These are phyloP conservation scores for Lipomyces kockii DNA, from an alignment of 805 yeast genomes.

Conservation along the genomic window DNA sequence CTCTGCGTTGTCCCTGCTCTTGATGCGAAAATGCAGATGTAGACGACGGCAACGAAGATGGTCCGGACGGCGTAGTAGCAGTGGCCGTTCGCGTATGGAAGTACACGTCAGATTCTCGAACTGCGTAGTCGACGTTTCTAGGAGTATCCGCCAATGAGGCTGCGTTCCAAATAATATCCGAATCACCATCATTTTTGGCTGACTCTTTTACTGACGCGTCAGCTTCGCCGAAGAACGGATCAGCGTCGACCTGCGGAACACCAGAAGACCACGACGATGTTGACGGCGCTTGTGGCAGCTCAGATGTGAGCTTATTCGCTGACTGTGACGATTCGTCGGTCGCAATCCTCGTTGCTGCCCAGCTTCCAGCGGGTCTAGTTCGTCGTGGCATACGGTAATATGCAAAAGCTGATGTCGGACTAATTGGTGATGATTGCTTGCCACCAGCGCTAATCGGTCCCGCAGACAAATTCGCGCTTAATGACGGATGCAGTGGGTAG, in stretches of 20 bases:
- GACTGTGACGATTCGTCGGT: not conserved
- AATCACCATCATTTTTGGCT: conserved; percentile 9
- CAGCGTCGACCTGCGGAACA: not conserved
- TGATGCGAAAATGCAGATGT: not conserved
- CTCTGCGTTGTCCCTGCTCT: conserved; percentile 9
- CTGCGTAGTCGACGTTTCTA: conserved; percentile 55
- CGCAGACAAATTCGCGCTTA: conserved; percentile 11
- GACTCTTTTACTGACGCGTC: not conserved
- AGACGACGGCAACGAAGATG: conserved; percentile 1
- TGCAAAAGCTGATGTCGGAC: conserved; percentile 26
- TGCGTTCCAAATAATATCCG: conserved; percentile 15
- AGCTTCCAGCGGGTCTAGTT: conserved; percentile 8
- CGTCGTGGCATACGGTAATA: conserved; percentile 34
- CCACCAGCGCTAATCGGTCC: conserved; percentile 10
- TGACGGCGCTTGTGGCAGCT: not conserved
- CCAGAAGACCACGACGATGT: not conserved
- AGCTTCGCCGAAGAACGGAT: not conserved
- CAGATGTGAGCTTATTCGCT: not conserved
- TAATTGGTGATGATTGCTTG: conserved; percentile 21
- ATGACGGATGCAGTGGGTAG: conserved; percentile 7
- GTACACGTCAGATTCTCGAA: conserved; percentile 64
- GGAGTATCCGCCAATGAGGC: conserved; percentile 3
- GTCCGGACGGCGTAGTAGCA: conserved; percentile 16
- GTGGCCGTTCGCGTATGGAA: conserved; percentile 21
- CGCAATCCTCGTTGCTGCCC: not conserved